Evolutionary conservation across 208 protist species (phyloP), one percentile per base, ranked within the genome.

Genomic region (Leishmania arabica): DNA sequence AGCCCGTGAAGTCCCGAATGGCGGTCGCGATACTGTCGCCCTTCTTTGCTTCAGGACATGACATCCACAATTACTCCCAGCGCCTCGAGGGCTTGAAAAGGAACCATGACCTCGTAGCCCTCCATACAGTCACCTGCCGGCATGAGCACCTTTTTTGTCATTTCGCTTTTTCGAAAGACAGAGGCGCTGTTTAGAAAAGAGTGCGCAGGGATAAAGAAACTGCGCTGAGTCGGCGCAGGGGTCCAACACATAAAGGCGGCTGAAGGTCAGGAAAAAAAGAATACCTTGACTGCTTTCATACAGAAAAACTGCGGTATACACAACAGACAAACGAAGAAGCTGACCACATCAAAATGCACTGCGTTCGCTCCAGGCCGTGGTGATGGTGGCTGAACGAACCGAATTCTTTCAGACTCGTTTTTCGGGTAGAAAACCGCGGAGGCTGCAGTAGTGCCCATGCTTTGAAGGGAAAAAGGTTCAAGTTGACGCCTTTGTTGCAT

Each of bases 51-150:
- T 51, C 80, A 21, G 84, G 84, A 71, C 84, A 88, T 70, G 4
- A 87, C 86, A 68, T 90, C 80, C 0, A 90, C 81, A 11, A 27
- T 45, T 45, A 86, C 75, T 19, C 82, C 82, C 5, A 92, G 37
- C 37, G 77, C 81, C 37, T 83, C 84, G 11, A 92, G 34, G 0
- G 86, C 84, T 60, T 86, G 80, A 68, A 79, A 92, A 31, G 80
- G 86, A 17, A 85, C 82, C 84, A 91, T 88, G 31, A 88, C 77
- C 72, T 90, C 86, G 68, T 86, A 87, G 66, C 86, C 86, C 75
- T 88, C 84, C 34, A 86, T 84, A 21, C 88, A 92, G 68, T 89
- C 86, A 34, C 80, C 83, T 19, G 82, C 88, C 42, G 89, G 75
- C 73, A 88, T 84, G 7, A 89, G 73, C 77, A 91, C 62, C 51